Base-by-base conservation (phyloP, 129 eudicot species). In the Ambrosia trifida region DNA sequence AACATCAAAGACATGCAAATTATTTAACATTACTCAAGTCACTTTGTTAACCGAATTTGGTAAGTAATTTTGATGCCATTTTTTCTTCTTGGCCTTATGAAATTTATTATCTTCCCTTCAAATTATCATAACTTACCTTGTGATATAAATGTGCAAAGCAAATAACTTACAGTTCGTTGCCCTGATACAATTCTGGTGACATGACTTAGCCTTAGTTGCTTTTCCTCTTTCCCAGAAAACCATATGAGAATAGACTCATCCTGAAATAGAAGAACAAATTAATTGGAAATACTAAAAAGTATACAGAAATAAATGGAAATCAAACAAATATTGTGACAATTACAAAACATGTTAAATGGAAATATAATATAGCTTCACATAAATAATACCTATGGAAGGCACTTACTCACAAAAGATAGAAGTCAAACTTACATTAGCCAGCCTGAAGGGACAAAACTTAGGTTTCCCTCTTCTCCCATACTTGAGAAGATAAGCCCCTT, bases 391-490 rank as follows among this genome's bases (percentile, higher is more conserved):
- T 44, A 45, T 11, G 2, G 44, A n/a, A n/a, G 47, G 16, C 17
- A 38, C 56, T 46, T 69, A 9, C 60, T 54, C 46, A 40, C 58
- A 53, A 31, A 43, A 69, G 49, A 45, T 40, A 64, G 19, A 77
- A 63, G 76, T 44, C 32, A 71, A 41, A 89, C 96, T 86, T 80
- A 94, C 99, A 80, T 78, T 66, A 67, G 99, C 89, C 81, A 89
- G 80, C 72, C 97, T 96, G 84, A 94, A 90, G 40, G 99, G 96
- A 72, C 95, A 94, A 73, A 94, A 94, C 82, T 94, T 94, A 7
- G 99, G 99, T 76, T 85, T 94, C 81, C 99, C 99, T 74, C 97
- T 90, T 78, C 97, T 79, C 40, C 99, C 99, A 77, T 94, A 94
- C 74, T 94, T 94, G 59, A 94, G 91, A 84, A 94, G 88, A 75